phyloP scores from a whole-genome alignment of 257 asterid genomes.

The Coffea eugenioides region DNA sequence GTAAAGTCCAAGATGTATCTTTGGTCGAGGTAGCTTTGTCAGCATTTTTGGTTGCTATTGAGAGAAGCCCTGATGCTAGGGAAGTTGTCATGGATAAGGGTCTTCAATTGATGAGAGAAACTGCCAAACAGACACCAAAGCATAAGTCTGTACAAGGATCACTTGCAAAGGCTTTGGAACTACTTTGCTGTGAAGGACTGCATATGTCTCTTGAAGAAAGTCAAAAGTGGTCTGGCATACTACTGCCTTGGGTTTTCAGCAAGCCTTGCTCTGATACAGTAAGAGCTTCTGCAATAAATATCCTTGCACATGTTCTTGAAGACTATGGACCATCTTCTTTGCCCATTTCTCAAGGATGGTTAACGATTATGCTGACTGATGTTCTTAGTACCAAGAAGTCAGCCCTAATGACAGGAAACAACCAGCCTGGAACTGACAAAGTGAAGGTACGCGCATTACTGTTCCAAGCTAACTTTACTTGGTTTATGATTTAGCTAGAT shows the following conservation, averaged over 20 bases:
- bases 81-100: conserved; percentile 83
- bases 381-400: conserved; percentile 62
- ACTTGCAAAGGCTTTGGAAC: conserved; percentile 84
- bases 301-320: conserved; percentile 85
- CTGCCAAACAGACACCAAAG: conserved; percentile 69
- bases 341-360: conserved; percentile 97
- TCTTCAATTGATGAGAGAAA: conserved; percentile 84
- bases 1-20: conserved; percentile 78
- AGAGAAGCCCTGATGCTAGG: conserved; percentile 76
- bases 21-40: conserved; percentile 82
- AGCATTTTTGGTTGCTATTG: conserved; percentile 79
- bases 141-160: conserved; percentile 78
- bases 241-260: conserved; percentile 86
- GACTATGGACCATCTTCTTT: conserved; percentile 94
- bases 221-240: conserved; percentile 88
- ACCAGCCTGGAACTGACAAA: conserved; percentile 61
- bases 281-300: conserved; percentile 77
- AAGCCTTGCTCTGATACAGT: conserved; percentile 58
- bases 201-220: conserved; percentile 93
- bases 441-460: conserved; percentile 57
- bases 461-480: background rate
- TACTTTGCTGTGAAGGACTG: conserved; percentile 63
- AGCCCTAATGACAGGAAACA: conserved; percentile 53
- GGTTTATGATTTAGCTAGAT: background rate
- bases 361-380: conserved; percentile 70